Evolutionary conservation across 345 rosid species (phyloP).

Genomic region (Brassica incana): DNA sequence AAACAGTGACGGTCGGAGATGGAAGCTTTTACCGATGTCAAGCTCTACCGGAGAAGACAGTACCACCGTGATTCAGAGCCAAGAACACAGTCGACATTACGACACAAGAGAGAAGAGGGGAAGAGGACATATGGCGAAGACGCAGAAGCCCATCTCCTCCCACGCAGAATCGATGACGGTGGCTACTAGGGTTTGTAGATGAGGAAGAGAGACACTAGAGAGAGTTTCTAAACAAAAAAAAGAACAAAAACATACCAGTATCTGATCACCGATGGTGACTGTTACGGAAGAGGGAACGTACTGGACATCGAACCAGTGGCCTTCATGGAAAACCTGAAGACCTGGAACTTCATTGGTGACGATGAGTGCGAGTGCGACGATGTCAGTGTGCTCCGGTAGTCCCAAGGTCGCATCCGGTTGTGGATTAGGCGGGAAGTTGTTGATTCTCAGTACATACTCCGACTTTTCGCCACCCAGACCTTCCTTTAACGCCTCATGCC

Average conservation of each 20-base stretch:
- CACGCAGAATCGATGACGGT: too few species aligned
- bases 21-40: not conserved
- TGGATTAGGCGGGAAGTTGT: slow-evolving; percentile 73
- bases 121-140: not conserved
- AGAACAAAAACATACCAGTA: slow-evolving; percentile 44
- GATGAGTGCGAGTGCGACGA: slow-evolving; percentile 56
- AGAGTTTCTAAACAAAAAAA: not conserved
- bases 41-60: not conserved
- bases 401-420: slow-evolving; percentile 64
- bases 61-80: not conserved
- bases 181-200: too few species aligned
- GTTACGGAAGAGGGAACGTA: slow-evolving; percentile 63
- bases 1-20: too few species aligned
- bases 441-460: slow-evolving; percentile 62
- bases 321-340: slow-evolving; percentile 64
- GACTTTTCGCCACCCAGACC: slow-evolving; percentile 54
- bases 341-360: slow-evolving; percentile 81
- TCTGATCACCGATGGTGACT: slow-evolving; percentile 69
- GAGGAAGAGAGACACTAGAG: not conserved
- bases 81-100: not conserved
- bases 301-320: slow-evolving; percentile 57
- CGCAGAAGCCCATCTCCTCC: too few species aligned
- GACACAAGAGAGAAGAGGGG: not conserved
- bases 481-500: slow-evolving; percentile 43
- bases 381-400: slow-evolving; percentile 64